Evolutionary conservation across 371 early-diverging fungal species (phyloP), one percentile per base, ranked within the genome.

Genomic region (Circinella minor): DNA sequence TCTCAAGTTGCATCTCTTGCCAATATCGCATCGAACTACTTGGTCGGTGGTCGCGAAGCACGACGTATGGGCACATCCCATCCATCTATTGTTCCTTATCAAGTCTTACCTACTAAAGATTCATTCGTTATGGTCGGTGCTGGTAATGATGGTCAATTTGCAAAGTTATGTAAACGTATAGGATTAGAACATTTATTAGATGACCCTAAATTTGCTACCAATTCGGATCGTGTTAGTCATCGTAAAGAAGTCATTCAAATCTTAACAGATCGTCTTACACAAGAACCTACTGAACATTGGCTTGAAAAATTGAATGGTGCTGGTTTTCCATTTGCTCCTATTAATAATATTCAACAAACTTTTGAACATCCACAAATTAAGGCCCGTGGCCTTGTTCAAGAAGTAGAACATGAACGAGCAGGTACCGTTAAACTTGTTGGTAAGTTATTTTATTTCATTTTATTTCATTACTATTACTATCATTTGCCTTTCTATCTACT

Each of bases 21-120:
- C 66, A 97, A 97, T 74, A 93, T 97, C 65, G 96, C 90, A 4
- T 90, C 92, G 59, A 93, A 88, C 69, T 96, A 91, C 76, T 79
- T 97, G 64, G 90, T 96, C 47, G 95, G 93, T 11, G 91, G 90
- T 3, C 62, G 83, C 66, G 95, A 95, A 76, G 95, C 93, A 0
- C 80, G 81, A 66, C 87, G 97, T 18, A 90, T 91, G 92, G 98
- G 97, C 11, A 95, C 96, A 3, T 81, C 89, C 2, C 98, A 97
- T 74, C 87, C 94, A 3, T 91, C 95, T 1, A 96, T 97, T 60
- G 98, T 95, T 3, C 98, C 98, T 27, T 97, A 97, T 76, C 93
- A 96, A 71, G 92, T 89, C 8, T 90, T 96, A 47, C 85, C 87
- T 1, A 96, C 95, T n/a, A 84, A 79, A n/a, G 92, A 95, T 75